These are phyloP conservation scores for Castanea crenata DNA, from an alignment of 306 rosid genomes.

Conservation along the genomic window DNA sequence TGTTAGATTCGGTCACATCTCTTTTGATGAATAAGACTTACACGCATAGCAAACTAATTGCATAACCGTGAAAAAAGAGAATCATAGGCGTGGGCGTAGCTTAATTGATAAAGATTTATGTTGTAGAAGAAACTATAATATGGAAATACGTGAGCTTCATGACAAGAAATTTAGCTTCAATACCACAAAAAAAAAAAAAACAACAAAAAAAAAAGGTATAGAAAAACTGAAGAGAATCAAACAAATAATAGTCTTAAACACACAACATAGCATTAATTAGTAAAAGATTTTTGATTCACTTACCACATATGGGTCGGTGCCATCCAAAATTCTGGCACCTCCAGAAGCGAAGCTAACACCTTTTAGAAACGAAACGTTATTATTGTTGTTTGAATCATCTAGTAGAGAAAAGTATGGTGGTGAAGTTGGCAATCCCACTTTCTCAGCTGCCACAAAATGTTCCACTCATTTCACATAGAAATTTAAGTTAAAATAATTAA, in stretches of 20 bases:
- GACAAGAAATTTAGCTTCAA: not conserved
- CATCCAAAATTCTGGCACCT: slow-evolving; percentile 85
- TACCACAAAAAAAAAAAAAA: not conserved
- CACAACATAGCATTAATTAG: too few species aligned
- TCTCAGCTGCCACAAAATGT: slow-evolving; percentile 49
- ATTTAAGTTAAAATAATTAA: not conserved
- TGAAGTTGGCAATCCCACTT: slow-evolving; percentile 62
- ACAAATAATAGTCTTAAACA: not conserved
- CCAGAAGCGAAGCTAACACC: slow-evolving; percentile 90
- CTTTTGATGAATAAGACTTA: too few species aligned
- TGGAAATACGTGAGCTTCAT: not conserved
- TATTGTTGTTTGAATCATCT: slow-evolving; percentile 26
- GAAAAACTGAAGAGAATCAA: not conserved
- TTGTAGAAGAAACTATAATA: not conserved
- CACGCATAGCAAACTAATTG: too few species aligned
- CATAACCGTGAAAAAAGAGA: too few species aligned
- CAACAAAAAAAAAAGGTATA: not conserved
- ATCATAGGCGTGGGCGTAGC: not conserved
- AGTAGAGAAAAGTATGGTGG: slow-evolving; percentile 63
- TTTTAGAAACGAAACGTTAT: slow-evolving; percentile 22
- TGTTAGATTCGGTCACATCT: too few species aligned
- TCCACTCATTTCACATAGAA: not conserved
- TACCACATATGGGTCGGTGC: slow-evolving; percentile 44
- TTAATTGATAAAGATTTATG: not conserved
- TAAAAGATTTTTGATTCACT: slow-evolving; percentile 18